Evolutionary conservation across 495 filamentous ascomycete species (phyloP), one percentile per base, ranked within the genome.

Genomic region (Aspergillus cristatus): DNA sequence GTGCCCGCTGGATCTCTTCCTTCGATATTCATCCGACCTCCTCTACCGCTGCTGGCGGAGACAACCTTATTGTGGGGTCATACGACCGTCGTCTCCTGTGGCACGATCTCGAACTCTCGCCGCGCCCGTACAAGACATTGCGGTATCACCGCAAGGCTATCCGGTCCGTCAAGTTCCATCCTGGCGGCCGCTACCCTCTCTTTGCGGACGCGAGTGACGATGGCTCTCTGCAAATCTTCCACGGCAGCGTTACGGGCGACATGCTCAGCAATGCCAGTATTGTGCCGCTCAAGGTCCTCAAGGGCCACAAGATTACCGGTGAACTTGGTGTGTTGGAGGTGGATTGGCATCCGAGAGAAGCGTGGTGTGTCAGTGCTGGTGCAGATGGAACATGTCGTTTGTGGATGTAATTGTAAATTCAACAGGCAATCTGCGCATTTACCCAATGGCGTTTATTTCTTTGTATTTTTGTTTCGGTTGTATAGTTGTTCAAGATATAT

Each of bases 141-240:
- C 74, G 91, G 14, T 97, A 95, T 63, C 91, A 98, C 61, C 62
- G 72, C 47, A 84, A 91, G 61, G 93, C 91, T 33, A 89, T 98
- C 43, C 76, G 91, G 13, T 74, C 78, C 7, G 93, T 96, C 14
- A 75, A 72, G 48, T 96, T 83, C 62, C 91, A 98, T 60, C 76
- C 75, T 35, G 79, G 84, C 41, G 79, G 79, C 0, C 65, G 63
- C 38, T 72, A 90, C 42, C 93, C 91, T 18, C 71, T 97, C 18
- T 96, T 97, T 52, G 89, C 84, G 4, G 88, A 94, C 46, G 86
- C 84, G 31, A 86, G 81, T 58, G 91, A 98, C 54, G 91, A 98
- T 61, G 91, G 91, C 16, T 85, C 76, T 18, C 55, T 97, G 42
- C 93, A 97, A 65, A 82, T 98, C 24, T 96, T 96, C 71, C 91